Base-by-base conservation (phyloP, 768 basidiomycete species). In the Paxillus rubicundulus region DNA sequence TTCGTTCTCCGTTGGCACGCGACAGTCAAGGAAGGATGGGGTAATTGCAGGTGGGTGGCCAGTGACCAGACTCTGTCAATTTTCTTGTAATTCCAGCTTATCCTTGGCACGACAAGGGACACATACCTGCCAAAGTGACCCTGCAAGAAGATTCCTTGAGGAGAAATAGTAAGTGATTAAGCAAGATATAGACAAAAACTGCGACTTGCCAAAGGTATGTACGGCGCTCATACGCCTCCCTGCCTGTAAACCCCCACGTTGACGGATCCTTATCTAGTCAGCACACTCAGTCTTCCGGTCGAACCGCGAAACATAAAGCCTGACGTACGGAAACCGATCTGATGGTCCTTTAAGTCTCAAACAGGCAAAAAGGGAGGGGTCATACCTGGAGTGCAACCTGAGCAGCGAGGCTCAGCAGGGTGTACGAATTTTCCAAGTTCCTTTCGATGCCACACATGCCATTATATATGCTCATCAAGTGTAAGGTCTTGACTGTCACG, bases 381-480 rank as follows among this genome's bases (percentile, higher is more conserved):
- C 73, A 34, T 61, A 82, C 79, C 66, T 73, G 72, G 6, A 76
- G 63, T 14, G 80, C 77, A 32, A 79, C 69, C 56, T 80, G 77
- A 52, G 70, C 67, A 32, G 79, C 77, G 48, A 82, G 65, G 54
- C 76, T 75, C 28, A 81, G 70, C 33, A 81, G 62, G 27, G 71
- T 64, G 56, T 74, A 80, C 0, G 74, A 77, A 30, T 73, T 67
- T 53, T 78, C 79, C 14, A 79, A 57, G 58, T 80, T 81, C 45
- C 68, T 69, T 56, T 81, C 78, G 56, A 78, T 73, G 27, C 78
- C 78, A 57, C 78, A 78, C 72, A 81, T 72, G 41, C 78, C 78
- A 53, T 78, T 77, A 65, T 79, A 80, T 33, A 80, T 70, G 52
- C 78, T 79, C 76, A 80, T 80, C 28, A 81, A 68, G 64, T 80